Conservation (phyloP, 805 yeast genomes). For the Candida sithepensis region DNA sequence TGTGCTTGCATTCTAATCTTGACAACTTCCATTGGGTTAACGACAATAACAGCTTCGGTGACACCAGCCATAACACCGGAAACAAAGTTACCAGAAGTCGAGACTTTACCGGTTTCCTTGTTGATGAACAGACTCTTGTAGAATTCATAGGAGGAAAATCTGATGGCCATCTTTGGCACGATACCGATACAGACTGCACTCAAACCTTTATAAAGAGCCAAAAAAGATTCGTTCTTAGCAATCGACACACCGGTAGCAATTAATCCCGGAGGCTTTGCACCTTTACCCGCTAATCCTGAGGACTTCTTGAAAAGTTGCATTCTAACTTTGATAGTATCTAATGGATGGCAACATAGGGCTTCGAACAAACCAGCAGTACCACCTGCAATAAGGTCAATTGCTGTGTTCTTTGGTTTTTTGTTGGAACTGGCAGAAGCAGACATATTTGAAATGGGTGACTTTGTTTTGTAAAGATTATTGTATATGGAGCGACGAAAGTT, state of each 20-base stretch:
- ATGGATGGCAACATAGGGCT: conserved; percentile 97
- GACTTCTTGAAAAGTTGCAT: conserved; percentile 84
- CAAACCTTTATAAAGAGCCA: conserved; percentile 89
- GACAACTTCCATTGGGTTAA: conserved; percentile 96
- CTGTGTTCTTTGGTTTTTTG: conserved; percentile 36
- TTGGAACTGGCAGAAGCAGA: conserved; percentile 22
- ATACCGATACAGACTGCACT: conserved; percentile 98
- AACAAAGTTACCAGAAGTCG: conserved; percentile 73
- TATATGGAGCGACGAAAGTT: background rate
- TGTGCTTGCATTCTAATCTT: conserved; percentile 96
- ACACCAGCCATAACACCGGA: conserved; percentile 98
- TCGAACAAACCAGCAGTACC: conserved; percentile 97
- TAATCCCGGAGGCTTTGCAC: conserved; percentile 77
- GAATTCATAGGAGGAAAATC: conserved; percentile 92
- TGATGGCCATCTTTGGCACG: conserved; percentile 96
- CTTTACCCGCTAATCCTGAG: conserved; percentile 37
- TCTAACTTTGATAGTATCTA: conserved; percentile 94
- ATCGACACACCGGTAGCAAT: conserved; percentile 76
- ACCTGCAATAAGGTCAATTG: conserved; percentile 80
- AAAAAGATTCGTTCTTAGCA: conserved; percentile 72
- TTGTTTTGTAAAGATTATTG: too few species aligned
- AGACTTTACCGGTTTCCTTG: conserved; percentile 55
- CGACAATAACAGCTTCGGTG: conserved; percentile 92
- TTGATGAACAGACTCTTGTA: conserved; percentile 68
- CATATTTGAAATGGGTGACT: conserved; percentile 5